These are phyloP conservation scores for Lasiosphaeris hirsuta DNA, from an alignment of 495 filamentous ascomycete genomes.

Conservation along the genomic window DNA sequence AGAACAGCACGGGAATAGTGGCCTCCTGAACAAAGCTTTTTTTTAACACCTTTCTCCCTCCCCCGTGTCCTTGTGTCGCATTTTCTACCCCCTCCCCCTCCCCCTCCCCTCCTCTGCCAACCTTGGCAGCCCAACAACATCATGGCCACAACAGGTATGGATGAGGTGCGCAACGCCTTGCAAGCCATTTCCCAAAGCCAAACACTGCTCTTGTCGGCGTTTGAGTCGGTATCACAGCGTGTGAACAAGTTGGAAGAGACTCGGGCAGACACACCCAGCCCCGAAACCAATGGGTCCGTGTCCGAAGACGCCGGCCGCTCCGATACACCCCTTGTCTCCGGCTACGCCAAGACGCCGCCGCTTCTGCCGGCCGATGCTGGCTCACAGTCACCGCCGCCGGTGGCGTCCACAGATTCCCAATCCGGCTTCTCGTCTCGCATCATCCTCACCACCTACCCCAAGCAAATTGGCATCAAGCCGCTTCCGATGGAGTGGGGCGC, in stretches of 20 bases:
- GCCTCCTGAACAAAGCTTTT: too few relatives aligned
- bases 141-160: slow-evolving; percentile 31
- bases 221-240: slow-evolving; percentile 65
- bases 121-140: background rate
- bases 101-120: background rate
- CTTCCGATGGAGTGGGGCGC: slow-evolving; percentile 86
- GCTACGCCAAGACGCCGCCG: slow-evolving; percentile 22
- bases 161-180: slow-evolving; percentile 52
- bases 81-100: too few relatives aligned
- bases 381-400: slow-evolving; percentile 21
- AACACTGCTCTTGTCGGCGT: slow-evolving; percentile 53
- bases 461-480: slow-evolving; percentile 89
- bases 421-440: slow-evolving; percentile 33
- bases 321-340: slow-evolving; percentile 22
- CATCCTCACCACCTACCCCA: slow-evolving; percentile 81
- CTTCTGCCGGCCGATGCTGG: slow-evolving; percentile 32
- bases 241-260: slow-evolving; percentile 26
- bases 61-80: too few relatives aligned
- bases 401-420: slow-evolving; percentile 21
- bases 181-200: slow-evolving; percentile 56
- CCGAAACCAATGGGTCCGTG: background rate
- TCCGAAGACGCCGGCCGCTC: slow-evolving; percentile 6
- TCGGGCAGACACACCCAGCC: background rate
- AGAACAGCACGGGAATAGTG: too few relatives aligned
- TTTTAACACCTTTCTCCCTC: too few relatives aligned